These are phyloP conservation scores for Blastobotrys persicus DNA, from an alignment of 1,139 yeast genomes.

Conservation along the genomic window DNA sequence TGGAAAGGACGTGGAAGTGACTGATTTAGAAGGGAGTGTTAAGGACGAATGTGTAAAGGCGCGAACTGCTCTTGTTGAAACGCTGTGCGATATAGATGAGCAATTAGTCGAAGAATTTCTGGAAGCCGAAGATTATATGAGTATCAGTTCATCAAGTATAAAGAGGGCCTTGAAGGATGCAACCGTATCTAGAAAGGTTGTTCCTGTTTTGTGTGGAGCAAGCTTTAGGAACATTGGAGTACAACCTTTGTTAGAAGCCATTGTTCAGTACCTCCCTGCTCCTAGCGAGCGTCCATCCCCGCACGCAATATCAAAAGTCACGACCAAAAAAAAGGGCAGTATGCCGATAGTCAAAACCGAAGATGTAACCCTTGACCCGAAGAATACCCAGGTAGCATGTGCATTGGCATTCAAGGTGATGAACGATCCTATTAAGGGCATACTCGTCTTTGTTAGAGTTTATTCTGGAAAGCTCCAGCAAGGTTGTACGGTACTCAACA, in stretches of 20 bases:
- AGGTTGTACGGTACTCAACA: conserved; percentile 61
- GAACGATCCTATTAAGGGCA: conserved; percentile 75
- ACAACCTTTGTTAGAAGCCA: conserved; percentile 87
- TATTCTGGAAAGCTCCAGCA: conserved; percentile 74
- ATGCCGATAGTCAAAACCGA: conserved; percentile 24
- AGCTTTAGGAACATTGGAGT: conserved; percentile 92
- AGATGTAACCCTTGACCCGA: conserved; percentile 53
- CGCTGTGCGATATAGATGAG: conserved; percentile 81
- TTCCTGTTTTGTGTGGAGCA: conserved; percentile 91
- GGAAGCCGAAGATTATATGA: conserved; percentile 61
- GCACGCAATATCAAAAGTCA: conserved; percentile 35
- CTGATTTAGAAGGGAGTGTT: conserved; percentile 33
- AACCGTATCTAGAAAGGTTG: conserved; percentile 55
- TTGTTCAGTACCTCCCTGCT: conserved; percentile 73
- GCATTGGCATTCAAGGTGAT: conserved; percentile 90
- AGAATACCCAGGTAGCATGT: conserved; percentile 60
- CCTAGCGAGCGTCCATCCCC: conserved; percentile 68
- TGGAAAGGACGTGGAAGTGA: conserved; percentile 57
- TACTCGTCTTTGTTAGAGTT: conserved; percentile 82
- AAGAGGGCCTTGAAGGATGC: conserved; percentile 59
- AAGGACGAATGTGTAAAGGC: conserved; percentile 52
- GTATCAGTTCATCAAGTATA: conserved; percentile 49
- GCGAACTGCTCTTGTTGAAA: conserved; percentile 77
- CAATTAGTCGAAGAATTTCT: conserved; percentile 70
- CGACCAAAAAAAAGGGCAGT: conserved; percentile 15